These are phyloP conservation scores for Fusarium newnesense DNA, from an alignment of 2,329 filamentous ascomycete genomes.

Conservation along the genomic window DNA sequence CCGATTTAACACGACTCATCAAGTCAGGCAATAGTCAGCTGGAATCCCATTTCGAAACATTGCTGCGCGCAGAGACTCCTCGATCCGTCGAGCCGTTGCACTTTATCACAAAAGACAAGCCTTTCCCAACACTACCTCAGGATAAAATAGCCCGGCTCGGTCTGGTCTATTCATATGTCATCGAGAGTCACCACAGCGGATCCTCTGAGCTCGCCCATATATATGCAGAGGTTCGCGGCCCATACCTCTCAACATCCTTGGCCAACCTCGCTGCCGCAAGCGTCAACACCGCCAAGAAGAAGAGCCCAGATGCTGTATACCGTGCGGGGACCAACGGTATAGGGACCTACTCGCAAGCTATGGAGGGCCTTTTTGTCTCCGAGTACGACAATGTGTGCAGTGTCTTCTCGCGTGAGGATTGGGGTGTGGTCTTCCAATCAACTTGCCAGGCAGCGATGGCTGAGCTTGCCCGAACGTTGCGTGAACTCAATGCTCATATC, in stretches of 20 bases:
- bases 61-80: conserved; percentile 79
- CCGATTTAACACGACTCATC: conserved; percentile 81
- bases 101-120: conserved; percentile 87
- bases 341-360: conserved; percentile 84
- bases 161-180: conserved; percentile 82
- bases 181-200: conserved; percentile 64
- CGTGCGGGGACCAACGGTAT: conserved; percentile 91
- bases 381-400: conserved; percentile 92
- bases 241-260: conserved; percentile 84
- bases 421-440: conserved; percentile 79
- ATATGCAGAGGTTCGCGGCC: conserved; percentile 86
- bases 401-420: conserved; percentile 87
- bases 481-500: conserved; percentile 90
- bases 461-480: conserved; percentile 85
- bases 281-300: conserved; percentile 83
- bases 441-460: conserved; percentile 82
- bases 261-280: conserved; percentile 90
- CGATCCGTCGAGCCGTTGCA: conserved; percentile 87
- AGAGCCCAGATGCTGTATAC: conserved; percentile 85
- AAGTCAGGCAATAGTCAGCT: conserved; percentile 84
- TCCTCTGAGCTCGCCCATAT: conserved; percentile 76
- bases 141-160: conserved; percentile 81
- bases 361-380: conserved; percentile 86
- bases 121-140: conserved; percentile 83
- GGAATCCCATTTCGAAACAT: conserved; percentile 83